These are phyloP conservation scores for Tolypocladium guangdongense DNA, from an alignment of 2,329 filamentous ascomycete species.

Conservation along the genomic window DNA sequence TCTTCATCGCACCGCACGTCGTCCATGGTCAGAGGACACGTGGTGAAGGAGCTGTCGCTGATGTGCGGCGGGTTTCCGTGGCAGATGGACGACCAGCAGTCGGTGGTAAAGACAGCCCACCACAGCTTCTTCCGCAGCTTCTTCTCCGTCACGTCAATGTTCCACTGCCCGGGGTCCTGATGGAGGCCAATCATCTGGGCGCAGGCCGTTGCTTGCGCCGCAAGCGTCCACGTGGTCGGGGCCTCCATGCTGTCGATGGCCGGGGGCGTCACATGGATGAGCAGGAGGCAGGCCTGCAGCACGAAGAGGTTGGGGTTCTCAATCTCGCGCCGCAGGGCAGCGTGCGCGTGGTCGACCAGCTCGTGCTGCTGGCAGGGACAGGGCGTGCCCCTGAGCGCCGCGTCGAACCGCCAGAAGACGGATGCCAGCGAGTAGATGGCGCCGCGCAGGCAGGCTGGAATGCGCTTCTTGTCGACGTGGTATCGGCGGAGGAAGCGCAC, in stretches of 20 bases:
- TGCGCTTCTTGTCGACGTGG: conserved; percentile 20
- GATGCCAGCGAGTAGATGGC: conserved; percentile 32
- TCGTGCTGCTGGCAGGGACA: conserved; percentile 29
- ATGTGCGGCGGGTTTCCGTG: conserved; percentile 37
- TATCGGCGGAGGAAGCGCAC: conserved; percentile 29
- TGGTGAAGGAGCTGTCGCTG: conserved; percentile 27
- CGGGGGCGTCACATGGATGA: conserved; percentile 33
- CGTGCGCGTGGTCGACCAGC: conserved; percentile 28
- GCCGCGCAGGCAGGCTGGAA: conserved; percentile 33
- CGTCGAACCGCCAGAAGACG: conserved; percentile 29
- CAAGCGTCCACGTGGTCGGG: conserved; percentile 31
- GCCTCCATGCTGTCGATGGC: conserved; percentile 35
- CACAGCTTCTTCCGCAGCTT: conserved; percentile 31
- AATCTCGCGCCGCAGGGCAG: conserved; percentile 31
- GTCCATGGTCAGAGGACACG: conserved; percentile 25
- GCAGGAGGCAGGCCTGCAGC: conserved; percentile 33
- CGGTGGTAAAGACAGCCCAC: conserved; percentile 31
- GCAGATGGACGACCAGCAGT: conserved; percentile 33
- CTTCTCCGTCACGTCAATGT: conserved; percentile 30
- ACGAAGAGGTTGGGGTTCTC: conserved; percentile 34
- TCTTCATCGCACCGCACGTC: conserved; percentile 32
- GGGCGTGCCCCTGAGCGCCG: conserved; percentile 14
- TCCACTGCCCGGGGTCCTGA: conserved; percentile 30
- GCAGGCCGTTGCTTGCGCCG: conserved; percentile 30
- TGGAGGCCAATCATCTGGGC: conserved; percentile 36